Conservation (phyloP, 2,329 filamentous ascomycete species). For the Penicillium sp. region DNA sequence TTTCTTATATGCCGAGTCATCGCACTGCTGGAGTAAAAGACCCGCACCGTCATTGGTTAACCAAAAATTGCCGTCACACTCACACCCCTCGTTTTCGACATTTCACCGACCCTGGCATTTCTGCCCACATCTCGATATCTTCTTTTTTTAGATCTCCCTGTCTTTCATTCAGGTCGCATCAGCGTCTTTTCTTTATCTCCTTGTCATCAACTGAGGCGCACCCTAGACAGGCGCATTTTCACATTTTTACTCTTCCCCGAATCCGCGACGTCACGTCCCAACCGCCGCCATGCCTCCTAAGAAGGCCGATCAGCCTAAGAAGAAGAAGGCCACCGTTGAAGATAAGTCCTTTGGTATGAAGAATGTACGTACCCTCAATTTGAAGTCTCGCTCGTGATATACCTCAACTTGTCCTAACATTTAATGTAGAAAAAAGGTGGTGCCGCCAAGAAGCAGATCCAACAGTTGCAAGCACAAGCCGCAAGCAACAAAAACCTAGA, state of each 20-base stretch:
- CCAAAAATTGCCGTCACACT: conserved; percentile 10
- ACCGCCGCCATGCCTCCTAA: conserved; percentile 49
- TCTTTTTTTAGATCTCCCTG: conserved; percentile 6
- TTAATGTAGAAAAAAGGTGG: conserved; percentile 75
- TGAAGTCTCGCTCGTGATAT: not conserved
- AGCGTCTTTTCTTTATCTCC: conserved; percentile 12
- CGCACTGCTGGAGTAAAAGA: not conserved
- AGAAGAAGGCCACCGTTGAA: conserved; percentile 60
- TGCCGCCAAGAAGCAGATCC: conserved; percentile 84
- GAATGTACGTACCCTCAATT: conserved; percentile 58
- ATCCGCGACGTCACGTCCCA: conserved; percentile 15
- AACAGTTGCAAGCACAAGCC: conserved; percentile 72
- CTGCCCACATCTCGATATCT: conserved; percentile 5
- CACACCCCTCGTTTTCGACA: conserved; percentile 11
- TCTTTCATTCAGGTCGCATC: conserved; percentile 18
- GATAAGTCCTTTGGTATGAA: conserved; percentile 99
- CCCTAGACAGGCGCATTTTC: conserved; percentile 16
- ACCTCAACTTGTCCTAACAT: conserved; percentile 17
- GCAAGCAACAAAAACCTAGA: conserved; percentile 76
- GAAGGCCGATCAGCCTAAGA: conserved; percentile 46
- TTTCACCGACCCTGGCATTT: conserved; percentile 6
- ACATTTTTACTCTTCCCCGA: conserved; percentile 16
- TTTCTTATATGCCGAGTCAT: not conserved
- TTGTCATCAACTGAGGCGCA: conserved; percentile 7
- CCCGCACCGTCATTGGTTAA: conserved; percentile 12